Percentiles rank a stretch among this genome's conserved stretches.
Evolutionary conservation across 768 basidiomycete species (phyloP).

Genomic region (Agrocybe chaxingu): DNA sequence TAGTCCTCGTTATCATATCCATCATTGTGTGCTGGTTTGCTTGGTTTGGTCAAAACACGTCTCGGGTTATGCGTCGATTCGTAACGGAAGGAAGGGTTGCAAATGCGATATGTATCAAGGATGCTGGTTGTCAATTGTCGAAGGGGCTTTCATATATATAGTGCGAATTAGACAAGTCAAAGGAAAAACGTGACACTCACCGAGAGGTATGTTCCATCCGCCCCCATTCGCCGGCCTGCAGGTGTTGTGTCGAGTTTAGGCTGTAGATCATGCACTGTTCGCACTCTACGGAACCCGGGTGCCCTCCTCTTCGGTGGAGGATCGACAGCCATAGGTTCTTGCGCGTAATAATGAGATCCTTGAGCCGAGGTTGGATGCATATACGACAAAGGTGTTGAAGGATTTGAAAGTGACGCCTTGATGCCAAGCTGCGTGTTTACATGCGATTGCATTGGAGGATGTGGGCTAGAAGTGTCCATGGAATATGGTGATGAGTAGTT

Average conservation of each 20-base stretch:
- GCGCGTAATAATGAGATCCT: slow-evolving; percentile 53
- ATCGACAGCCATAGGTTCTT: slow-evolving; percentile 77
- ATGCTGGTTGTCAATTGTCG: slow-evolving; percentile 80
- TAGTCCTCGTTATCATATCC: slow-evolving; percentile 99
- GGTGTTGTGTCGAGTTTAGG: slow-evolving; percentile 67
- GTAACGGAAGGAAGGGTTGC: slow-evolving; percentile 94
- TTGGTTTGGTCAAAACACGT: slow-evolving; percentile 95
- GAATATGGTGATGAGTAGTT: slow-evolving; percentile 48
- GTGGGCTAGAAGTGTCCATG: slow-evolving; percentile 66
- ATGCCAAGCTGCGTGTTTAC: slow-evolving; percentile 47
- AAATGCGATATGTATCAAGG: slow-evolving; percentile 87
- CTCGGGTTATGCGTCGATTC: slow-evolving; percentile 94
- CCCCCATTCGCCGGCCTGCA: slow-evolving; percentile 71
- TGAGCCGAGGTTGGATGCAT: slow-evolving; percentile 49
- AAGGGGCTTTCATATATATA: slow-evolving; percentile 40
- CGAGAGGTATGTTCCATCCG: slow-evolving; percentile 74
- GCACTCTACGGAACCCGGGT: slow-evolving; percentile 76
- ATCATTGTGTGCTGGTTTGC: slow-evolving; percentile 93
- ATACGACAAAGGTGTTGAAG: slow-evolving; percentile 71
- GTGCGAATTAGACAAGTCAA: slow-evolving; percentile 8
- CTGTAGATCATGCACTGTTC: slow-evolving; percentile 72
- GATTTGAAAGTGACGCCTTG: slow-evolving; percentile 61
- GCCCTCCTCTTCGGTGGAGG: slow-evolving; percentile 62
- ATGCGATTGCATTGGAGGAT: slow-evolving; percentile 50
- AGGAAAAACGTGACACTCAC: slow-evolving; percentile 44